Conservation (phyloP, 768 basidiomycete genomes). For the Tulasnella sp. region DNA sequence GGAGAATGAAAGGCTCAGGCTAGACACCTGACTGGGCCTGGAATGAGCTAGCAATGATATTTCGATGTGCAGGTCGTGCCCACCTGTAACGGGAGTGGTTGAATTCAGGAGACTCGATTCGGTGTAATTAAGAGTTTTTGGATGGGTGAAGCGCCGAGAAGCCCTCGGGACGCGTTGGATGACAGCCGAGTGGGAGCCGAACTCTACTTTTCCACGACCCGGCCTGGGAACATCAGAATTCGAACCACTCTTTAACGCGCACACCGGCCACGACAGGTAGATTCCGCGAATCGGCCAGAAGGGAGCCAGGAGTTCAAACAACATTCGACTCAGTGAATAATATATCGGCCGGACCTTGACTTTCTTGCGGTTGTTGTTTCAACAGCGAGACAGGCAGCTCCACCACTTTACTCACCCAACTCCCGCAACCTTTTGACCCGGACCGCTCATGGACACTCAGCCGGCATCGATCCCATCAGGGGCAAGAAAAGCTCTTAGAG, state of each 20-base stretch:
- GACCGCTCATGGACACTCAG: background rate
- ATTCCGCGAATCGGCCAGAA: background rate
- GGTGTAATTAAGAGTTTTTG: conserved; percentile 14
- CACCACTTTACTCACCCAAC: background rate
- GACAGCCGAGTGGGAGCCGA: background rate
- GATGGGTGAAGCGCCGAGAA: background rate
- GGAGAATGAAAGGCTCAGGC: background rate
- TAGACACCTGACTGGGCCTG: too few species aligned
- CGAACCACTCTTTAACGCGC: background rate
- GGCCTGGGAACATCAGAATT: background rate
- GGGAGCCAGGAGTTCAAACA: background rate
- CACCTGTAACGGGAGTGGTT: background rate
- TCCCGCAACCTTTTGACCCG: background rate
- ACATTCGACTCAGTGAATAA: background rate
- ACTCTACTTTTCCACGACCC: background rate
- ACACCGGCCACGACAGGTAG: background rate
- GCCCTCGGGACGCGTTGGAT: background rate
- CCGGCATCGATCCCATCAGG: conserved; percentile 52
- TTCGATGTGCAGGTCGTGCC: background rate
- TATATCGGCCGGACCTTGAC: background rate
- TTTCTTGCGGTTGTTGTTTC: too few species aligned
- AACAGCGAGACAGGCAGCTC: background rate
- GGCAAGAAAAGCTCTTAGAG: conserved; percentile 70
- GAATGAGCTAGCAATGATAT: background rate
- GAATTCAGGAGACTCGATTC: background rate